phyloP scores from a whole-genome alignment of 2,329 filamentous ascomycete genomes.

The Orbilia quercus region DNA sequence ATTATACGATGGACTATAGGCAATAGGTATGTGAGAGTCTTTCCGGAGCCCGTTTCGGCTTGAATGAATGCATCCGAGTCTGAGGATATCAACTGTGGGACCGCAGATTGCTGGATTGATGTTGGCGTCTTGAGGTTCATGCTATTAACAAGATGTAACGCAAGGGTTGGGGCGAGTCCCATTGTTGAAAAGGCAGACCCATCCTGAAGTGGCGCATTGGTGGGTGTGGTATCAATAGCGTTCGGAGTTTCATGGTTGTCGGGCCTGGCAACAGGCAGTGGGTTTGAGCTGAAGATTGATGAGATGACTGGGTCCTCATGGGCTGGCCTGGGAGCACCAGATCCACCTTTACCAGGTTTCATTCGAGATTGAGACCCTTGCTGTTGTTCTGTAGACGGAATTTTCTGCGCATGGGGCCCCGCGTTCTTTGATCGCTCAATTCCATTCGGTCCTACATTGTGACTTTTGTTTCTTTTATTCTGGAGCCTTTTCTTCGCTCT shows the following conservation, averaged over 20 bases:
- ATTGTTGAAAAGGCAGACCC: constrained; percentile 87
- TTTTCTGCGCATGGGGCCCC: constrained; percentile 25
- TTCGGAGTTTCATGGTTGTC: constrained; percentile 66
- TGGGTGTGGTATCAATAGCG: constrained; percentile 73
- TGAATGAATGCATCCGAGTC: constrained; percentile 95
- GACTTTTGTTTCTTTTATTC: constrained; percentile 68
- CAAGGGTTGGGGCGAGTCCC: constrained; percentile 82
- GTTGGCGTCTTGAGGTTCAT: constrained; percentile 90
- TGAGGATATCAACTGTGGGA: constrained; percentile 80
- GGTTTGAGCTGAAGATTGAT: constrained; percentile 91
- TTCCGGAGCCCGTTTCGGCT: constrained; percentile 96
- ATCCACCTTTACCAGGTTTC: constrained; percentile 60
- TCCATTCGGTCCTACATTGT: constrained; percentile 58
- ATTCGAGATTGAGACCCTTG: constrained; percentile 63
- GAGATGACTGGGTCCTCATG: constrained; percentile 73
- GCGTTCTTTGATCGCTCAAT: constrained; percentile 43
- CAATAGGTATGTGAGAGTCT: constrained; percentile 93
- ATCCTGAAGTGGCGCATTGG: constrained; percentile 87
- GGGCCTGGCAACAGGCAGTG: constrained; percentile 71
- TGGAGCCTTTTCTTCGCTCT: constrained; percentile 77
- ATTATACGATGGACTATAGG: constrained; percentile 91
- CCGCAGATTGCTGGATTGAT: constrained; percentile 89
- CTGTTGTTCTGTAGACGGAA: constrained; percentile 49
- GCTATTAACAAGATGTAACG: constrained; percentile 84
- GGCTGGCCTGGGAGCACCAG: constrained; percentile 58